Percentiles rank a stretch among this genome's conserved stretches.
phyloP scores from a whole-genome alignment of 225 moss, liverwort and hornwort species.

The Rhytidiadelphus loreus region DNA sequence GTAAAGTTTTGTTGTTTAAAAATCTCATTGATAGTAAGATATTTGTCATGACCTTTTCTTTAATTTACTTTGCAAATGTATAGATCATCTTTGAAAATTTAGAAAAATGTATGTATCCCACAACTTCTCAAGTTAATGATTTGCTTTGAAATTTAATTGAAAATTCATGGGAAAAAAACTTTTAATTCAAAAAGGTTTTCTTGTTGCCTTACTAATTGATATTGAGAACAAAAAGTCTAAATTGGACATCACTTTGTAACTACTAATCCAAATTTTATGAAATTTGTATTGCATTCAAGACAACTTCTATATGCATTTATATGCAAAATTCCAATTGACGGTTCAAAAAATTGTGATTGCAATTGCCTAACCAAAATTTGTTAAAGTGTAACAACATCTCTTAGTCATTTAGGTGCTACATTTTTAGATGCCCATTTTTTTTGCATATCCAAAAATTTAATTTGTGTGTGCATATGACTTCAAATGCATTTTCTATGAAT shows the following conservation, averaged over 20 bases:
- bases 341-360: neutral
- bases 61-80: neutral
- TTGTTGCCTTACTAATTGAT: rapidly evolving
- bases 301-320: rapidly evolving
- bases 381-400: rapidly evolving
- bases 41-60: neutral
- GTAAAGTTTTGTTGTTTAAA: too few relatives aligned
- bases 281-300: neutral
- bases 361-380: neutral
- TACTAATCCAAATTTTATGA: neutral
- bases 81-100: neutral
- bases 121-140: neutral
- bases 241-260: neutral
- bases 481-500: neutral
- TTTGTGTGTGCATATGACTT: rapidly evolving
- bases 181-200: rapidly evolving
- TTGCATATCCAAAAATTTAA: neutral
- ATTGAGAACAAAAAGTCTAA: neutral
- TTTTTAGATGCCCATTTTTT: neutral
- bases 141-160: neutral
- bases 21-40: neutral
- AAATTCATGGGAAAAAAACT: neutral
- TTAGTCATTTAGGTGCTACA: neutral
- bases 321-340: rapidly evolving
- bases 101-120: neutral